Evolutionary conservation across 75 land plant species (phyloP), one percentile per base, ranked within the genome.

Genomic region (Pinus taeda): DNA sequence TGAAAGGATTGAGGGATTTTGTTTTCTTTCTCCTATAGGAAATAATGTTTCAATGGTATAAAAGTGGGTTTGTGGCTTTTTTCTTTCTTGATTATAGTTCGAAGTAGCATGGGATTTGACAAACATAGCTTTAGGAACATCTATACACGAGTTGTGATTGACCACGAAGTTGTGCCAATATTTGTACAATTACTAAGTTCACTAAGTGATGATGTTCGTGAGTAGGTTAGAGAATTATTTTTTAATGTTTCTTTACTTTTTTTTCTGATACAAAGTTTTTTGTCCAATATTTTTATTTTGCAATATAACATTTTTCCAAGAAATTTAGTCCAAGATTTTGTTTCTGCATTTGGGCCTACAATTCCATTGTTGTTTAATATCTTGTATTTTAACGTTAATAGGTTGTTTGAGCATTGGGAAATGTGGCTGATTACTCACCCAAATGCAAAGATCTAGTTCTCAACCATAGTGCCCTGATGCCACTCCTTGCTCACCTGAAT

Each of bases 61-160:
- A 45, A 45, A 7, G 6, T 26, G 0, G 53, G 1, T 45, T 49
- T 9, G 12, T 9, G 55, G 1, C 55, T 49, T 49, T 49, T 49
- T 11, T 26, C 9, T 13, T 49, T 11, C 2, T 15, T 66, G 70
- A 11, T 63, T 70, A 30, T 77, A 92, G 93, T 90, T 92, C 82
- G 95, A 92, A 78, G 95, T 93, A 6, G 95, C 95, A 13, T 90
- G 95, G 93, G 93, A 90, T 62, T 79, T 92, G 64, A 92, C 90
- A 13, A 92, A 92, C 73, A 90, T 90, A 79, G 95, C 95, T 15
- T 90, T 93, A 13, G 95, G 95, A 33, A 90, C 95, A 24, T 88
- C 95, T 85, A 92, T 77, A 92, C 95, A 5, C 79, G 76, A 37
- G 95, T 92, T 3, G 90, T 90, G 9, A 90, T 92, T 74, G 90